Conservation (phyloP, 2,329 filamentous ascomycete genomes). For the Anthostomella pinea region DNA sequence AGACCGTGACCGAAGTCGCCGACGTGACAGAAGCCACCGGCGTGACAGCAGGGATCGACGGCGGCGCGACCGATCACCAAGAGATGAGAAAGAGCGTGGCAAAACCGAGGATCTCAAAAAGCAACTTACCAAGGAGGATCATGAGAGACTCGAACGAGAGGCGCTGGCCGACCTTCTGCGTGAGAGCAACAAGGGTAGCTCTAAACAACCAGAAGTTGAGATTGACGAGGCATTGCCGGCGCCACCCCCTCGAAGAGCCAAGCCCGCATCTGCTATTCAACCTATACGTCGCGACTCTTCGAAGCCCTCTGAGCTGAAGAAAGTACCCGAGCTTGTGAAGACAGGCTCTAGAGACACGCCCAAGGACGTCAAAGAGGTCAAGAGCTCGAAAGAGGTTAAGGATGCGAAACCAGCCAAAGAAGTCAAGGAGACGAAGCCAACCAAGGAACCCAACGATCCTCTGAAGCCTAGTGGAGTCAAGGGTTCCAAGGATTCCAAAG, state of each 20-base stretch:
- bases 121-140: conserved; percentile 56
- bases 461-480: conserved; percentile 18
- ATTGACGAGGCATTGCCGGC: conserved; percentile 54
- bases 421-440: too few relatives aligned
- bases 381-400: conserved; percentile 18
- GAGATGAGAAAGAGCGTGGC: conserved; percentile 35
- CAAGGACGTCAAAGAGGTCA: too few relatives aligned
- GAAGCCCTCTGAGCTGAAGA: conserved; percentile 42
- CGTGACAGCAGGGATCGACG: conserved; percentile 32
- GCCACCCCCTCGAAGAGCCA: conserved; percentile 51
- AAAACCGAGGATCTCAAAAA: conserved; percentile 48
- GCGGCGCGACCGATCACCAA: conserved; percentile 32
- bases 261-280: conserved; percentile 57
- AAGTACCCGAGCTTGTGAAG: conserved; percentile 31
- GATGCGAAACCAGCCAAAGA: conserved; percentile 28
- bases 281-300: conserved; percentile 49
- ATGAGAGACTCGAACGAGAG: conserved; percentile 55
- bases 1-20: conserved; percentile 33
- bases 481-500: conserved; percentile 14
- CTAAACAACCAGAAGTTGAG: conserved; percentile 53
- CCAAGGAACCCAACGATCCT: conserved; percentile 15
- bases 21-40: conserved; percentile 32
- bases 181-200: conserved; percentile 52
- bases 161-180: conserved; percentile 56
- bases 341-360: conserved; percentile 31